These are phyloP conservation scores for Alternaria sp. DNA, from an alignment of 2,329 filamentous ascomycete genomes.

Conservation along the genomic window DNA sequence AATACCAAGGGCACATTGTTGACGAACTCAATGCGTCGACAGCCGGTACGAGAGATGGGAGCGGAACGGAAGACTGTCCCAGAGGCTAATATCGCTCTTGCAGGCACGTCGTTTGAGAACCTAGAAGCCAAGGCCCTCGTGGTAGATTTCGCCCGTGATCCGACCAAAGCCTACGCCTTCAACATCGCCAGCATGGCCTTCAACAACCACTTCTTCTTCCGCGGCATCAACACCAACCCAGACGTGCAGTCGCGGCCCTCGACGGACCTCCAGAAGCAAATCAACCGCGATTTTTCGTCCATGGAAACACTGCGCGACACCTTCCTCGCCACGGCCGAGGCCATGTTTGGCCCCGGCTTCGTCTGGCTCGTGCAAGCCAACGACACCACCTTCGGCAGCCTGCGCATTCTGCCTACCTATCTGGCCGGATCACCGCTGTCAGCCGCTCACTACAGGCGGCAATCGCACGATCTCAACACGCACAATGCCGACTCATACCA, in stretches of 20 bases:
- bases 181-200: conserved; percentile 96
- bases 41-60: conserved; percentile 64
- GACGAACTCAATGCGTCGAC: conserved; percentile 78
- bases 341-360: conserved; percentile 97
- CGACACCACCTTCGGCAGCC: conserved; percentile 57
- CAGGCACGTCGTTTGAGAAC: conserved; percentile 71
- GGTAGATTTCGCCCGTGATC: conserved; percentile 79
- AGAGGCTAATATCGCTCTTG: conserved; percentile 13
- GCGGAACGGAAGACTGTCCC: background rate
- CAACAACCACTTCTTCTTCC: conserved; percentile 90
- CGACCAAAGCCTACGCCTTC: conserved; percentile 80
- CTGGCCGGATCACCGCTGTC: conserved; percentile 88
- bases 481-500: conserved; percentile 46
- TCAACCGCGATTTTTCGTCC: conserved; percentile 79
- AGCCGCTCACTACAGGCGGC: conserved; percentile 80
- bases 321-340: conserved; percentile 79
- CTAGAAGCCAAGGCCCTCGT: conserved; percentile 71
- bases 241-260: conserved; percentile 37
- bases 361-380: conserved; percentile 82
- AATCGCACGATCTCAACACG: conserved; percentile 74
- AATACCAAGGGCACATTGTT: conserved; percentile 79
- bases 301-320: conserved; percentile 82
- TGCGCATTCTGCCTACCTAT: conserved; percentile 85
- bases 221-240: conserved; percentile 56
- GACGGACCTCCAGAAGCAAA: conserved; percentile 65